A percentile compares a stretch with the other conserved stretches of the same genome.
These are phyloP conservation scores for Sclerotinia spermophila DNA, from an alignment of 2,329 filamentous ascomycete genomes.

Conservation along the genomic window DNA sequence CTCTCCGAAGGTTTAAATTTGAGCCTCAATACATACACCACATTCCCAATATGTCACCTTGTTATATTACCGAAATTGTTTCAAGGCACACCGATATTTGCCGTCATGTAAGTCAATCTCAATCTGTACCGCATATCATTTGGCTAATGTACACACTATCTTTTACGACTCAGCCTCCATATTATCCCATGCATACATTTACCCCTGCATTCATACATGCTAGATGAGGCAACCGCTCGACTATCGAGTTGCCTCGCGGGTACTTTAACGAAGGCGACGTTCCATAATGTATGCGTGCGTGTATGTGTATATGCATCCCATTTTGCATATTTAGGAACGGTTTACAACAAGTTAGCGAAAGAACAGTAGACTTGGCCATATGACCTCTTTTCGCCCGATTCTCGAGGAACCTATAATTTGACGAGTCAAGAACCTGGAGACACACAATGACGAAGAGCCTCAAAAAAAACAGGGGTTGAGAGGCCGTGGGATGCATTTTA, in stretches of 20 bases:
- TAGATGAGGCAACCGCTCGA: conserved; percentile 2
- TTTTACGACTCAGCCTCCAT: neutral
- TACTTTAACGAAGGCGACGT: neutral
- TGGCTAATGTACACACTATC: neutral
- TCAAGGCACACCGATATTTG: neutral
- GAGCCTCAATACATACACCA: neutral
- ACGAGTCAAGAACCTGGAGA: neutral
- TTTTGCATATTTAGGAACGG: neutral
- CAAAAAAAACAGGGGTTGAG: neutral
- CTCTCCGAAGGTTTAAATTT: neutral
- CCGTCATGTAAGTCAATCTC: neutral
- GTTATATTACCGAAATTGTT: neutral
- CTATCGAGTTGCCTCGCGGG: neutral
- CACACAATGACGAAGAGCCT: neutral
- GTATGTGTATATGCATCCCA: neutral
- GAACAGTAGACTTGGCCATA: neutral
- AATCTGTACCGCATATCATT: neutral
- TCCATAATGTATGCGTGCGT: neutral
- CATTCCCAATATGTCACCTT: neutral
- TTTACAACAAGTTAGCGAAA: neutral
- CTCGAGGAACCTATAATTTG: neutral
- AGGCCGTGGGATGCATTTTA: neutral
- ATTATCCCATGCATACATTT: neutral
- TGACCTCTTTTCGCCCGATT: neutral
- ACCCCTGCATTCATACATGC: neutral